Conservation (phyloP, 2,329 filamentous ascomycete genomes). For the Fonsecaea erecta region DNA sequence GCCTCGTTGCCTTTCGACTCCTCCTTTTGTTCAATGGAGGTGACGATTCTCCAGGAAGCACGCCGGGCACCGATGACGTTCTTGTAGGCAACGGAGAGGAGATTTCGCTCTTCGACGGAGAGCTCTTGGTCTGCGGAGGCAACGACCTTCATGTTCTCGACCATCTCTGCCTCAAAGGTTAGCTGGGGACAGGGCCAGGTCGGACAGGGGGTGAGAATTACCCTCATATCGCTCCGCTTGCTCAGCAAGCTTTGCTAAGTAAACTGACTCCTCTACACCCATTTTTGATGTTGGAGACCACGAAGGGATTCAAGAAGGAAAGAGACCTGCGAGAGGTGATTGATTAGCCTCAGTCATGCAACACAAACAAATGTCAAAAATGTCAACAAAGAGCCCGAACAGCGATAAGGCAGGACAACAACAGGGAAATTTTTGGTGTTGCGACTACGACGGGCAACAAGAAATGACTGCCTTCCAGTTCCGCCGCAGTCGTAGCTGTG, state of each 20-base stretch:
- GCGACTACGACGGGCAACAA: neutral
- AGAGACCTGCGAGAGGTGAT: conserved; percentile 25
- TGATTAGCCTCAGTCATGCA: conserved; percentile 27
- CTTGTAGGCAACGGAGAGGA: conserved; percentile 97
- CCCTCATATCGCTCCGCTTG: conserved; percentile 99
- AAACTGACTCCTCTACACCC: conserved; percentile 99
- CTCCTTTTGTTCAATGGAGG: conserved; percentile 99
- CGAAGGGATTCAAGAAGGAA: conserved; percentile 21
- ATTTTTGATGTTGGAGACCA: conserved; percentile 63
- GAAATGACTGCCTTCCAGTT: conserved; percentile 8
- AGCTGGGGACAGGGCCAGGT: conserved; percentile 27
- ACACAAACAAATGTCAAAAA: conserved; percentile 12
- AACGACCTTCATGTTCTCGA: conserved; percentile 99
- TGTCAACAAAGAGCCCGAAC: conserved; percentile 3
- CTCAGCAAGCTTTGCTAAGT: conserved; percentile 99
- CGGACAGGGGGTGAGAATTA: conserved; percentile 55
- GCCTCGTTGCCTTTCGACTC: conserved; percentile 96
- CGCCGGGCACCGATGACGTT: conserved; percentile 96
- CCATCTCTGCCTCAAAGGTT: conserved; percentile 74
- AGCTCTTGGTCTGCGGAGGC: conserved; percentile 83
- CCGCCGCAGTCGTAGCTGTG: conserved; percentile 11
- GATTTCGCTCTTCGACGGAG: conserved; percentile 94
- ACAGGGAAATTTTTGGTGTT: neutral
- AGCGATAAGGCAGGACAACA: neutral
- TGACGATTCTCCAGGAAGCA: conserved; percentile 97